Percentiles rank a stretch among this genome's conserved stretches.
Conservation (phyloP, 805 yeast species). For the Peterozyma toletana region DNA sequence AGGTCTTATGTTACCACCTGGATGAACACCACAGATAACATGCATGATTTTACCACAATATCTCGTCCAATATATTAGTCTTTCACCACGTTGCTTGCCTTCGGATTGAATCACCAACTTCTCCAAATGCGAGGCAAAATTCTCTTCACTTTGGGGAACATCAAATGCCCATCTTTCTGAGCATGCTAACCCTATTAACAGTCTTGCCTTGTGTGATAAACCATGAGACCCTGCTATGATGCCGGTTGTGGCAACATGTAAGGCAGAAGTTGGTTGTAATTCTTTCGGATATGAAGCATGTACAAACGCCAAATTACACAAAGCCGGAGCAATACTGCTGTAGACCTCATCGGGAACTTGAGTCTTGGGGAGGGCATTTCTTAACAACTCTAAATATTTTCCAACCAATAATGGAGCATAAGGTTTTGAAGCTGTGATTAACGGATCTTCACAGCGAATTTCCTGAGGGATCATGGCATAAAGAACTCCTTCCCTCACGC, state of each 20-base stretch:
- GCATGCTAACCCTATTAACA: conserved; percentile 63
- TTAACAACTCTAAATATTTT: conserved; percentile 45
- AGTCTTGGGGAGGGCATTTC: conserved; percentile 47
- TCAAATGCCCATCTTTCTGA: conserved; percentile 84
- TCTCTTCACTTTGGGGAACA: conserved; percentile 48
- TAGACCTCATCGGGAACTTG: conserved; percentile 49
- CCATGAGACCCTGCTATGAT: conserved; percentile 74
- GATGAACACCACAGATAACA: conserved; percentile 74
- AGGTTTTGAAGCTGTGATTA: conserved; percentile 61
- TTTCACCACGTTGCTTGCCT: conserved; percentile 27
- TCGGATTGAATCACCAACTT: conserved; percentile 38
- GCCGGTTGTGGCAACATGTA: conserved; percentile 68
- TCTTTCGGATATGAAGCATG: conserved; percentile 76
- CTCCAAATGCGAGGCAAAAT: conserved; percentile 37
- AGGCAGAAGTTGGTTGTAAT: conserved; percentile 66
- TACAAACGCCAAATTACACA: conserved; percentile 68
- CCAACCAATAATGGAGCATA: conserved; percentile 62
- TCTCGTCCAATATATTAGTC: conserved; percentile 65
- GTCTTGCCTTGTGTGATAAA: conserved; percentile 62
- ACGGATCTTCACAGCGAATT: conserved; percentile 60
- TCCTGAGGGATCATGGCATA: conserved; percentile 53
- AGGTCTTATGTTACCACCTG: conserved; percentile 70
- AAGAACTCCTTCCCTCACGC: conserved; percentile 70
- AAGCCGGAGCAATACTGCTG: conserved; percentile 58
- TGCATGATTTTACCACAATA: conserved; percentile 69